Evolutionary conservation across 768 basidiomycete species (phyloP).

Genomic region (Pluteus cervinus): DNA sequence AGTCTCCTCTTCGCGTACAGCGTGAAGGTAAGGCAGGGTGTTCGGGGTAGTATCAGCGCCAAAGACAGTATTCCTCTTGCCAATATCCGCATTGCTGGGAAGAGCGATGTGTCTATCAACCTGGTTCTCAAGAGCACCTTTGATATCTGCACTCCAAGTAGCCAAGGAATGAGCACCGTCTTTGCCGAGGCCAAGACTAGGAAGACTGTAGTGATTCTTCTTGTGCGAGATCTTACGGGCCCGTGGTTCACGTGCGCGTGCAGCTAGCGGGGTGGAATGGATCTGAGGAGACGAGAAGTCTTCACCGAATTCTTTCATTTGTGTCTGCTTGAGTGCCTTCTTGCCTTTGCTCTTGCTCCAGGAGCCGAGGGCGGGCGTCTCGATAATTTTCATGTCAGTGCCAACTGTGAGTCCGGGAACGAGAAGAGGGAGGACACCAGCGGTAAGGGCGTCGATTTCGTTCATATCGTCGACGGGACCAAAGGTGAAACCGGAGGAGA

Average conservation of each 20-base stretch:
- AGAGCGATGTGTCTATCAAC: slow-evolving; percentile 32
- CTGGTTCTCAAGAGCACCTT: slow-evolving; percentile 39
- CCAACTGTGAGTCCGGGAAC: slow-evolving; percentile 62
- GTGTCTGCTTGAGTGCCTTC: slow-evolving; percentile 25
- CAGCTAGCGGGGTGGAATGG: slow-evolving; percentile 61
- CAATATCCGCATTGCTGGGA: slow-evolving; percentile 34
- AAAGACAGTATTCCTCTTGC: slow-evolving; percentile 42
- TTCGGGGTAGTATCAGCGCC: slow-evolving; percentile 30
- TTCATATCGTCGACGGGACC: slow-evolving; percentile 49
- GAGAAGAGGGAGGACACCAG: slow-evolving; percentile 60
- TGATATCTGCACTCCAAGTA: slow-evolving; percentile 49
- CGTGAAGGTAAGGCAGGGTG: slow-evolving; percentile 28
- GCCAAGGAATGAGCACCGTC: slow-evolving; percentile 47
- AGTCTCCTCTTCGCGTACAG: slow-evolving; percentile 37
- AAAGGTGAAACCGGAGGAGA: slow-evolving; percentile 61
- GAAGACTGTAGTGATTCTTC: slow-evolving; percentile 60
- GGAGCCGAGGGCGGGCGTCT: slow-evolving; percentile 35
- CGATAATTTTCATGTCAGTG: slow-evolving; percentile 46
- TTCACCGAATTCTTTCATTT: slow-evolving; percentile 36
- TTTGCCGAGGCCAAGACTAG: slow-evolving; percentile 61
- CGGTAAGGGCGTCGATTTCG: slow-evolving; percentile 68
- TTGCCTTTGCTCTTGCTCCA: slow-evolving; percentile 35
- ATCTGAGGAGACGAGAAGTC: slow-evolving; percentile 52
- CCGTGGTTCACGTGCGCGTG: slow-evolving; percentile 22
- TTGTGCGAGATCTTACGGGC: slow-evolving; percentile 50